phyloP scores from a whole-genome alignment of 129 eudicot genomes.

The Arctium lappa region DNA sequence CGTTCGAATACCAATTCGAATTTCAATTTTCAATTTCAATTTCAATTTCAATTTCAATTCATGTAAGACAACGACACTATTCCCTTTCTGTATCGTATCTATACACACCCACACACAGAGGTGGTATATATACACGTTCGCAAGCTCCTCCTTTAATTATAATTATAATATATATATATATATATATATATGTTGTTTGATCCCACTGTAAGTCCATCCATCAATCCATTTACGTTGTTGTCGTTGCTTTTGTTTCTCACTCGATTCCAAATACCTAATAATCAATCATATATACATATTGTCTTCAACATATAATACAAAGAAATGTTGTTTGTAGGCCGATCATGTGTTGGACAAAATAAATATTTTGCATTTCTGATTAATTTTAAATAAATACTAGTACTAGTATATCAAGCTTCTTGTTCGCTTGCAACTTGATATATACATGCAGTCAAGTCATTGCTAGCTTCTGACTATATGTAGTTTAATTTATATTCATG shows the following conservation, averaged over 20 bases:
- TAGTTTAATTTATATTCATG: background rate
- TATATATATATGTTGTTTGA: background rate
- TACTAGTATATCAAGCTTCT: too few species aligned
- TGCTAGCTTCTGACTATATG: background rate
- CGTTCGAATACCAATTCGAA: too few species aligned
- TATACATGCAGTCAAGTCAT: background rate
- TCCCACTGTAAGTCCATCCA: background rate
- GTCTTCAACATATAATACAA: too few species aligned
- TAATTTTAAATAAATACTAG: background rate
- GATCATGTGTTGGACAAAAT: background rate
- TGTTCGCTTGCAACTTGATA: background rate
- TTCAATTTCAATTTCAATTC: too few species aligned
- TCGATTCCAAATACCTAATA: background rate
- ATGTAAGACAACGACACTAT: too few species aligned
- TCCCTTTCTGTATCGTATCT: too few species aligned
- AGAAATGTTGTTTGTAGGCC: too few species aligned
- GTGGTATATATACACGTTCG: too few species aligned
- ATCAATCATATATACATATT: background rate
- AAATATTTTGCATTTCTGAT: background rate
- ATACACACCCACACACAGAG: too few species aligned
- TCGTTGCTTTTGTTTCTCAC: background rate
- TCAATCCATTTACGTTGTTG: background rate
- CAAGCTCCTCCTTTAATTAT: too few species aligned
- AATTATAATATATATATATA: too few species aligned
- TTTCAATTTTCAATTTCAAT: too few species aligned